phyloP scores from a whole-genome alignment of 305 asterid genomes.

The Petunia hybrid region DNA sequence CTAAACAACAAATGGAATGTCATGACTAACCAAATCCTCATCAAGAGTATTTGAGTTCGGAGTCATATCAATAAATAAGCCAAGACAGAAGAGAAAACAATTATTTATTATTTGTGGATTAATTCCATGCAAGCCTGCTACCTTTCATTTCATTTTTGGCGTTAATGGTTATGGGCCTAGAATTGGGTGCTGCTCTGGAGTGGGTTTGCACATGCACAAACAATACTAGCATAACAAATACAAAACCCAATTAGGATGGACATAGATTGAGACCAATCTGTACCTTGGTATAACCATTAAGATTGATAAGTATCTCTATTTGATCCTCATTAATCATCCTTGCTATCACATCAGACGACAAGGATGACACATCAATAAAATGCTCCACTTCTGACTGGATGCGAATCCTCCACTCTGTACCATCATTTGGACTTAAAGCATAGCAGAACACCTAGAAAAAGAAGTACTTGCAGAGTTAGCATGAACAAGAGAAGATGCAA shows the following conservation, averaged over 20 bases:
- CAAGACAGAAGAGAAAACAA: slow-evolving; percentile 5
- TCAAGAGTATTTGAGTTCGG: neutral
- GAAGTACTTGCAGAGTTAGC: slow-evolving; percentile 33
- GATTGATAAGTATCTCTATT: slow-evolving; percentile 94
- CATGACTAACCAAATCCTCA: neutral
- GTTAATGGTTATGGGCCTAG: slow-evolving; percentile 21
- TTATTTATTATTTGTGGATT: slow-evolving; percentile 13
- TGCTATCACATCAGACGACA: slow-evolving; percentile 92
- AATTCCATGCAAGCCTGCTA: slow-evolving; percentile 1
- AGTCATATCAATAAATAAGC: slow-evolving; percentile 5
- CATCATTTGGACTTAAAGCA: slow-evolving; percentile 95
- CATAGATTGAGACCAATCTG: neutral
- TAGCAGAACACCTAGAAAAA: slow-evolving; percentile 85
- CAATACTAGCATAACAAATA: neutral
- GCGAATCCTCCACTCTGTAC: slow-evolving; percentile 94
- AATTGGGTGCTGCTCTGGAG: neutral
- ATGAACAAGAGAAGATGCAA: slow-evolving; percentile 27
- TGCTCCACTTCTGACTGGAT: slow-evolving; percentile 93
- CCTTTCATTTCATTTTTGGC: neutral
- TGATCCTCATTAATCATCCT: slow-evolving; percentile 93
- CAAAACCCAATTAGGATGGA: neutral
- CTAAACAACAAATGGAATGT: neutral
- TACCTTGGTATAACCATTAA: slow-evolving; percentile 99
- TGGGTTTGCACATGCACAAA: neutral
- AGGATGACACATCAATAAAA: slow-evolving; percentile 87